Base-by-base conservation (phyloP, 345 rosid genomes). In the Erysimum cheiranthoides region DNA sequence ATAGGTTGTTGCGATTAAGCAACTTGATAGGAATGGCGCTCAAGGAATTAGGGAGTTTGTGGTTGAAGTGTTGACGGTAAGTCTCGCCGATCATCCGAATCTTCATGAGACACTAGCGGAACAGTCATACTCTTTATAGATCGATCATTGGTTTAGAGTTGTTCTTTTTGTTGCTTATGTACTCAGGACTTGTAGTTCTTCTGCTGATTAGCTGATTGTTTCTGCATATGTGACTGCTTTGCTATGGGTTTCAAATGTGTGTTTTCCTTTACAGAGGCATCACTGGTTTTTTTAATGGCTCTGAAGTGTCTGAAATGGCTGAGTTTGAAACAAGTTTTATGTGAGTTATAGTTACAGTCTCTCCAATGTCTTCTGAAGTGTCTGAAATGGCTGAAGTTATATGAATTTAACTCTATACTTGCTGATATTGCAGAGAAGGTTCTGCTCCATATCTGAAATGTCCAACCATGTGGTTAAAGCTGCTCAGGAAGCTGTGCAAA, bases 1-100 rank as follows among this genome's bases (percentile, higher is more conserved):
- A 18, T 74, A 92, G 96, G 85, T 70, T 65, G 95, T 90, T 32
- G 98, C 98, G 1, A 90, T 90, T 81, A 93, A 93, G 87, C 96
- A 86, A 80, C 95, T 93, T 56, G 90, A 93, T 66, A 86, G 80
- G 10, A 80, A 84, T 73, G 98, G 98, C 35, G 73, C 75, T 58
- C 98, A 90, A 66, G 98, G 98, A 67, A 77, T 84, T 16, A 85
- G 90, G 58, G 98, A 93, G 54, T 93, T 93, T 70, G 84, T 87
- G 11, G 91, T 89, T 36, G 96, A 93, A 83, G 95, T 90, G 40
- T 73, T 86, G 64, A 93, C 88, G 64, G 78, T 93, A 43, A 84
- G 91, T 82, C 81, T 82, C 7, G 94, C 87, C 38, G 88, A 89
- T 30, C 96, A 93, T 67, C 84, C 89, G 0, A 93, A 90, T 31